phyloP scores from a whole-genome alignment of 2,329 filamentous ascomycete species.

The Onygenales sp. region DNA sequence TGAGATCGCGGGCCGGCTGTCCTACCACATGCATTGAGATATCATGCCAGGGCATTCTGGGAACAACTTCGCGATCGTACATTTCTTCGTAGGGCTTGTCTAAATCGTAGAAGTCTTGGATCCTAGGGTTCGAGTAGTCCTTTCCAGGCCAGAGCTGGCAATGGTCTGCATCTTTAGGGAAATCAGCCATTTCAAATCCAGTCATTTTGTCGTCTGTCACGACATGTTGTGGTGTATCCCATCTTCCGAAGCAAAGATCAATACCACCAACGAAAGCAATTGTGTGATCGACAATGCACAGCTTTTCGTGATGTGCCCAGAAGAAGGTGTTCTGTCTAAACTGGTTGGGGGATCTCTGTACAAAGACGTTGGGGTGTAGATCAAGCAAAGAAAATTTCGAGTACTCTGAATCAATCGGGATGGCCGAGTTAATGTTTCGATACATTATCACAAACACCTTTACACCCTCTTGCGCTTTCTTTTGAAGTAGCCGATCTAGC shows the following conservation, averaged over 20 bases:
- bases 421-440: slow-evolving; percentile 90
- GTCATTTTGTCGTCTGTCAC: slow-evolving; percentile 81
- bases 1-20: slow-evolving; percentile 84
- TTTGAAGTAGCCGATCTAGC: slow-evolving; percentile 77
- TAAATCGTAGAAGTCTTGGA: slow-evolving; percentile 91
- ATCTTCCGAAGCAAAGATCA: slow-evolving; percentile 90
- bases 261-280: slow-evolving; percentile 92
- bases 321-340: slow-evolving; percentile 99
- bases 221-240: slow-evolving; percentile 79
- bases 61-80: slow-evolving; percentile 83
- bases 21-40: slow-evolving; percentile 84
- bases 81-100: slow-evolving; percentile 90
- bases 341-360: slow-evolving; percentile 92
- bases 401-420: slow-evolving; percentile 96
- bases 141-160: slow-evolving; percentile 93
- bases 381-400: slow-evolving; percentile 95
- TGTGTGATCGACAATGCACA: slow-evolving; percentile 87
- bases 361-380: slow-evolving; percentile 92
- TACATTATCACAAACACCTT: slow-evolving; percentile 87
- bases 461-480: slow-evolving; percentile 81
- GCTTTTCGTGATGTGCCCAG: slow-evolving; percentile 97
- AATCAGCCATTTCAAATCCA: slow-evolving; percentile 52
- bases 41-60: slow-evolving; percentile 98
- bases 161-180: slow-evolving; percentile 77
- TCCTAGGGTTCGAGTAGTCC: slow-evolving; percentile 95